A percentile compares a stretch with the other conserved stretches of the same genome.
Conservation (phyloP, 2,329 filamentous ascomycete species). For the Pyrenochaeta sp. region DNA sequence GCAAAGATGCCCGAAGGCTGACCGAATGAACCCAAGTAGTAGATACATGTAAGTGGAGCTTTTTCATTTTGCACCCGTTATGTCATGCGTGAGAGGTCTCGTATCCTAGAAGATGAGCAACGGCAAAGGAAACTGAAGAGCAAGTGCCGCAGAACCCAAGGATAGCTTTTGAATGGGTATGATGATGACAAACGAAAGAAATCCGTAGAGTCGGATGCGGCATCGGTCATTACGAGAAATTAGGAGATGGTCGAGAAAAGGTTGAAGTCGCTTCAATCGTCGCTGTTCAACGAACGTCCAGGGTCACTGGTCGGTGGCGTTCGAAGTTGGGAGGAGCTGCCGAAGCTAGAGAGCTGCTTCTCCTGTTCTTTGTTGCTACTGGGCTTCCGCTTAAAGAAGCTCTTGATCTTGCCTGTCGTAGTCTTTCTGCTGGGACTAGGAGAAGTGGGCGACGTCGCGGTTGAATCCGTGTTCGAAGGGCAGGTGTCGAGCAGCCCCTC, state of each 20-base stretch:
- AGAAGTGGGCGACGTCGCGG: constrained; percentile 30
- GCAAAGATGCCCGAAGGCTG: constrained; percentile 29
- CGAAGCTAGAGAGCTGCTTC: constrained; percentile 46
- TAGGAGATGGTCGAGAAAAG: constrained; percentile 11
- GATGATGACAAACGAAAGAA: constrained; percentile 22
- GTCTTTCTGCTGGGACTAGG: constrained; percentile 39
- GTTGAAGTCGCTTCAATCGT: constrained; percentile 35
- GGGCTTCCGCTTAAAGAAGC: constrained; percentile 48
- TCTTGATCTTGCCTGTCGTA: constrained; percentile 45
- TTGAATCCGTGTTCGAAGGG: constrained; percentile 31
- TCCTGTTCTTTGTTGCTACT: constrained; percentile 38
- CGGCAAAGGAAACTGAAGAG: constrained; percentile 17
- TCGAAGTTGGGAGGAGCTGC: constrained; percentile 46
- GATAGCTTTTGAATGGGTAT: constrained; percentile 31
- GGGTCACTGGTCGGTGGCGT: constrained; percentile 47
- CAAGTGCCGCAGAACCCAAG: constrained; percentile 16
- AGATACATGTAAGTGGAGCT: constrained; percentile 27
- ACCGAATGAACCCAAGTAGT: constrained; percentile 16
- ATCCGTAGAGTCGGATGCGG: constrained; percentile 28
- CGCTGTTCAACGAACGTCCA: constrained; percentile 44
- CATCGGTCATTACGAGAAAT: constrained; percentile 25
- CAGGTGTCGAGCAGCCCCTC: constrained; percentile 36
- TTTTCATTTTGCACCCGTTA: constrained; percentile 30
- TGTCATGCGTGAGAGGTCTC: constrained; percentile 30
- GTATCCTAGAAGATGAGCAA: constrained; percentile 24